Base-by-base conservation (phyloP, 2,329 filamentous ascomycete genomes). In the Periconia digitata region DNA sequence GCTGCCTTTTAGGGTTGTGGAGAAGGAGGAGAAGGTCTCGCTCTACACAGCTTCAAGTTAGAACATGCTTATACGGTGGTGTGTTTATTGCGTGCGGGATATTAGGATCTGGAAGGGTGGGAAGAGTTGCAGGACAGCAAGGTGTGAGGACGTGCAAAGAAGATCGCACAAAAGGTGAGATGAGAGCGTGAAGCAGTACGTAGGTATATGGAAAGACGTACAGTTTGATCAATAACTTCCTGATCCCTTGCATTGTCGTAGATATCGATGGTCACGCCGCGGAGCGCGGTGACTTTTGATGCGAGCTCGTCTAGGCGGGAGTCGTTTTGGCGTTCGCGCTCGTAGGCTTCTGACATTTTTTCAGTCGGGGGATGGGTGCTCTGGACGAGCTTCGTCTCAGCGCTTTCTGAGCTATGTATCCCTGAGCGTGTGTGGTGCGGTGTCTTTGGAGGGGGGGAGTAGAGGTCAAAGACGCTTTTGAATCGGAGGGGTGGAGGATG, bases 231-330 rank as follows among this genome's bases (percentile, higher is more conserved):
- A 59, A 99, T 89, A 55, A 95, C 83, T 58, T 88, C 84, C 63
- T 97, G 92, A 62, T 89, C 84, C 49, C 90, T 85, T 42, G 94
- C 94, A 70, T 94, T 91, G 75, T 97, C 92, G 80, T 97, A 96
- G 66, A 99, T 99, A 76, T 99, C 91, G 57, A 97, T 85, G 36
- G 94, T 99, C 43, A 99, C 90, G 72, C 89, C 89, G 66, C 92
- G 90, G 55, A 99, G 83, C 44, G 91, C 90, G 16, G 89, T 89
- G 46, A 97, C 92, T 76, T 99, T 99, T 58, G 85, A 82, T 15
- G 89, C 88, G 32, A 99, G 87, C 70, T 95, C 91, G 65, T 92
- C 86, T 47, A 99, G 88, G 62, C 92, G 91, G 59, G 89, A 85
- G 75, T 97, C 95, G 78, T 99, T 99, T 75, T 99, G 94, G 64